Conservation (phyloP, 208 protist species). For the Trypanosoma scelopori region DNA sequence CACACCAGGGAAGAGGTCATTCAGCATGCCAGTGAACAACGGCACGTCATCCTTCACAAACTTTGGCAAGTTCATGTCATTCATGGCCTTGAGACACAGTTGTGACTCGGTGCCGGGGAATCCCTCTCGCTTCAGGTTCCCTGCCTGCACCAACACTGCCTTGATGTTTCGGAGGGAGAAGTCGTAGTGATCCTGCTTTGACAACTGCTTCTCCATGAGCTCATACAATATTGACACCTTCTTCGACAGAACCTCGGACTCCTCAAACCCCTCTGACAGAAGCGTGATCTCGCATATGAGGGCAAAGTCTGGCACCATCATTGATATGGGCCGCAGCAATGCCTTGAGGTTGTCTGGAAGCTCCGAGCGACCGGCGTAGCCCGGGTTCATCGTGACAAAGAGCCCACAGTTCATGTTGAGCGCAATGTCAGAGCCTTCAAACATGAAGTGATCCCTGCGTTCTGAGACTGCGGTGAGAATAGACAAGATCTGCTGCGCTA, state of each 20-base stretch:
- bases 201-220: constrained; percentile 97
- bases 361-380: constrained; percentile 98
- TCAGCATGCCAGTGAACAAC: constrained; percentile 95
- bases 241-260: constrained; percentile 92
- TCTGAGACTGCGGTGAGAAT: constrained; percentile 92
- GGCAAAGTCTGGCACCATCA: constrained; percentile 98
- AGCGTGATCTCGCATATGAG: constrained; percentile 98
- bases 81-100: constrained; percentile 95
- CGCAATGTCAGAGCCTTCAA: constrained; percentile 94
- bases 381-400: constrained; percentile 99
- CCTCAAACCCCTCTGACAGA: constrained; percentile 96
- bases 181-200: constrained; percentile 99
- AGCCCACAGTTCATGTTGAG: constrained; percentile 96
- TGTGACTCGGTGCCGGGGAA: constrained; percentile 93
- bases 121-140: constrained; percentile 92
- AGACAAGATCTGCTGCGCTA: constrained; percentile 97
- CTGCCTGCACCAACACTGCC: constrained; percentile 95
- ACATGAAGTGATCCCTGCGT: constrained; percentile 82
- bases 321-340: constrained; percentile 97
- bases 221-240: constrained; percentile 97
- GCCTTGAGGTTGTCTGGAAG: constrained; percentile 99
- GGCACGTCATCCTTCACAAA: constrained; percentile 96
- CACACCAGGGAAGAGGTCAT: constrained; percentile 96
- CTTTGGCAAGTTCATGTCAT: constrained; percentile 98
- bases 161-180: constrained; percentile 98